Base-by-base conservation (phyloP, 306 rosid species). In the Neltuma alba region DNA sequence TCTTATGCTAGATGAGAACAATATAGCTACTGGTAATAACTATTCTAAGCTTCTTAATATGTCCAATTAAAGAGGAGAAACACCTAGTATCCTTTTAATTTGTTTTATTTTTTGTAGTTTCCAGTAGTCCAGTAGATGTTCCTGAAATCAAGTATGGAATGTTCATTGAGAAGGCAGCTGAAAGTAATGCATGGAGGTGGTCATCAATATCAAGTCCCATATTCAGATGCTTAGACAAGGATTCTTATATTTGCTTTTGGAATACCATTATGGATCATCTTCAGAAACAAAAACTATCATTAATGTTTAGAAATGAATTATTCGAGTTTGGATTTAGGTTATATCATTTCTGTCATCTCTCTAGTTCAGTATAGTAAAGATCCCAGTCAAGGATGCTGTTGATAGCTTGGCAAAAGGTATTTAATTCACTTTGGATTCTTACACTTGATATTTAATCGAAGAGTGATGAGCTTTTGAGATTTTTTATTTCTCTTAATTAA, bases 41-140 rank as follows among this genome's bases (percentile, higher is more conserved):
- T 27, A 58, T 25, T 58, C 2, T 57, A 10, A 58, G 65, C 79
- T 31, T 52, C 60, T 76, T 69, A 72, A 34, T 57, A 69, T 72
- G 45, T 77, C 44, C 33, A 31, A 31, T 28, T 62, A 63, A 44
- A 42, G 58, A 71, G 6, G 31, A 50, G 79, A 65, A 73, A 45
- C 66, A 71, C 55, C 64, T 58, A 7, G n/a, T 20, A 52, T 27
- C 34, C 58, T 52, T 58, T 72, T 38, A 50, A 41, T 69, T 48
- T 50, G 75, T 71, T 37, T 78, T 66, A 78, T 63, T 66, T 45
- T 76, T 73, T 86, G 87, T 85, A 95, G 99, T 92, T 82, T 87
- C 92, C 61, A 93, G 98, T 86, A 91, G 97, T 86, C 97, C 93
- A 38, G 92, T 93, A 54, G 89, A 93, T 78, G 74, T 95, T 78